Conservation (phyloP, 1,139 yeast species). For the Kodamaea sp. region DNA sequence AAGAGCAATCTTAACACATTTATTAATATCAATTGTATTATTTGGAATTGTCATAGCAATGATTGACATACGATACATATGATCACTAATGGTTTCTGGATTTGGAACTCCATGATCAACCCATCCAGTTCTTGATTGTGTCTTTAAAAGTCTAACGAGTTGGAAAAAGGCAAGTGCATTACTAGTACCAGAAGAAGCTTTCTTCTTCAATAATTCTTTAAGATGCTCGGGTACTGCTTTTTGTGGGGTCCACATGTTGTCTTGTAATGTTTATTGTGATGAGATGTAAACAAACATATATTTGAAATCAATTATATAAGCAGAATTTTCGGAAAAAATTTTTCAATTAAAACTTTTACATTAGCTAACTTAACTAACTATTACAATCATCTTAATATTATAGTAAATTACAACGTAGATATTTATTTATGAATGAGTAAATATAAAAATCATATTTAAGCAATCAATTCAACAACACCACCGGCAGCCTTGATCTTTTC, state of each 20-base stretch:
- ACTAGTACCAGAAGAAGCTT: slow-evolving; percentile 8
- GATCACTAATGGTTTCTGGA: slow-evolving; percentile 83
- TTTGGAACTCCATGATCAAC: slow-evolving; percentile 63
- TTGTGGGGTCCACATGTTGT: slow-evolving; percentile 54
- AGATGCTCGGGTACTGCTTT: slow-evolving; percentile 54
- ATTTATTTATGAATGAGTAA: slow-evolving; percentile 13
- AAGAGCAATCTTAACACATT: slow-evolving; percentile 81
- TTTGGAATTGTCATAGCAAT: slow-evolving; percentile 69
- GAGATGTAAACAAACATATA: background rate
- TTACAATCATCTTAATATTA: background rate
- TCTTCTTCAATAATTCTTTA: slow-evolving; percentile 35
- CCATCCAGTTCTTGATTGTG: slow-evolving; percentile 94
- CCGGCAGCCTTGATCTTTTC: slow-evolving; percentile 99
- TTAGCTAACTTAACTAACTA: background rate
- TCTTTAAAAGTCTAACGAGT: slow-evolving; percentile 69
- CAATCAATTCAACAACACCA: slow-evolving; percentile 99
- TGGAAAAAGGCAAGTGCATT: slow-evolving; percentile 61
- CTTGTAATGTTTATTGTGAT: slow-evolving; percentile 6
- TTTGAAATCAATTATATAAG: background rate
- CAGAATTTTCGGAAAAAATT: background rate
- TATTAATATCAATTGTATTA: slow-evolving; percentile 27
- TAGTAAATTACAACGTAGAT: slow-evolving; percentile 8
- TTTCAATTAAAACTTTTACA: slow-evolving; percentile 1
- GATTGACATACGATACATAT: slow-evolving; percentile 94
- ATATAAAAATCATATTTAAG: slow-evolving; percentile 48